These are phyloP conservation scores for Phytophthora ramorum DNA, from an alignment of 352 stramenopile species.

Conservation along the genomic window DNA sequence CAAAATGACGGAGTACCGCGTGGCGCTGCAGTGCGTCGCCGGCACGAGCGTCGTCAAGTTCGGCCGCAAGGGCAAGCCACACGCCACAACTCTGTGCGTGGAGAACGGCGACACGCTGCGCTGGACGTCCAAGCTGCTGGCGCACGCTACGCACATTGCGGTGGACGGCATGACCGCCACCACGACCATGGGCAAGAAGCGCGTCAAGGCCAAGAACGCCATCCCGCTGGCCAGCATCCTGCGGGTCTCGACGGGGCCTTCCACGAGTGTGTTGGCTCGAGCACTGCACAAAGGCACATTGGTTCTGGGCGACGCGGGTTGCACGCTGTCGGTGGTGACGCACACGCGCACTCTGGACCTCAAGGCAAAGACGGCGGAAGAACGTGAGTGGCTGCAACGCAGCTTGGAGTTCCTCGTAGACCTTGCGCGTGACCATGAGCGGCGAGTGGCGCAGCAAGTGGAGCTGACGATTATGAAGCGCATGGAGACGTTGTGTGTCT, in stretches of 20 bases:
- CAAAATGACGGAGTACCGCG: constrained; percentile 88
- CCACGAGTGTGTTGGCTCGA: constrained; percentile 68
- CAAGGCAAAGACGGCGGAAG: constrained; percentile 65
- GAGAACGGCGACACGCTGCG: constrained; percentile 82
- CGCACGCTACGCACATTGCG: constrained; percentile 40
- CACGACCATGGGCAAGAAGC: constrained; percentile 58
- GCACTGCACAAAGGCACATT: constrained; percentile 79
- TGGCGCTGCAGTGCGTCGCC: constrained; percentile 81
- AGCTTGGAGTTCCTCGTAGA: constrained; percentile 79
- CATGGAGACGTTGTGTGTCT: constrained; percentile 72
- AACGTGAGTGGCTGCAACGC: constrained; percentile 81
- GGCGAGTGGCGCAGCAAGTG: constrained; percentile 77
- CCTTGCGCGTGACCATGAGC: constrained; percentile 76
- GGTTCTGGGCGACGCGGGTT: constrained; percentile 60
- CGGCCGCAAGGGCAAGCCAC: constrained; percentile 81
- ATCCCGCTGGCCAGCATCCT: constrained; percentile 70
- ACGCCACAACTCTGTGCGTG: constrained; percentile 74
- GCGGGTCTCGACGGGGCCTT: constrained; percentile 56
- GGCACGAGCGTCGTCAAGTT: constrained; percentile 81
- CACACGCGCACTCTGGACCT: constrained; percentile 79
- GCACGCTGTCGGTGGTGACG: constrained; percentile 81
- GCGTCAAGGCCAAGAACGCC: constrained; percentile 58
- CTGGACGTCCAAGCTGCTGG: constrained; percentile 81
- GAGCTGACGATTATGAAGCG: constrained; percentile 88
- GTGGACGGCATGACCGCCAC: constrained; percentile 38